A percentile compares a stretch with the other conserved stretches of the same genome.
Conservation (phyloP, 345 rosid species). For the Eucalyptus rudis region DNA sequence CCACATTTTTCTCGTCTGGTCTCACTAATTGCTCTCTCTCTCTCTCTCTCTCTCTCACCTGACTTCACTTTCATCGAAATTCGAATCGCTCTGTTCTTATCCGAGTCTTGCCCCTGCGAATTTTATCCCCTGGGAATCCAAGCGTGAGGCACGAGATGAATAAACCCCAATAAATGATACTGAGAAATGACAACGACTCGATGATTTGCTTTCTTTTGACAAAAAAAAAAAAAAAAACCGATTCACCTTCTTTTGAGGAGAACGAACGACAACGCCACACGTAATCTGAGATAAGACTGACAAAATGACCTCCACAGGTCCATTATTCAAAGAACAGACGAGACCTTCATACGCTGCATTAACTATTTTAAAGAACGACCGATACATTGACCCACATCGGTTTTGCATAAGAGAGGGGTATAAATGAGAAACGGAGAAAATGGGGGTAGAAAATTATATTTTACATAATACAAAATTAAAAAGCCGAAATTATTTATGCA, state of each 20-base stretch:
- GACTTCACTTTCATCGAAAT: background rate
- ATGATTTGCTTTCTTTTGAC: background rate
- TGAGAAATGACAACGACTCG: background rate
- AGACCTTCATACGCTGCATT: no score
- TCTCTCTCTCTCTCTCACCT: background rate
- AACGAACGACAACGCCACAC: background rate
- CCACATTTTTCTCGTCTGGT: background rate
- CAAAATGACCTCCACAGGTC: no score
- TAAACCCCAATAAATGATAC: background rate
- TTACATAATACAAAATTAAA: no score
- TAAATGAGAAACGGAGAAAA: no score
- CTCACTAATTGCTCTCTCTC: background rate
- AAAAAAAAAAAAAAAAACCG: no score
- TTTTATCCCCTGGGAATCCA: background rate
- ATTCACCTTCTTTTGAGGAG: background rate
- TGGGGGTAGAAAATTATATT: no score
- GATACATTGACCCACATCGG: no score
- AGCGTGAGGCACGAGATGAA: background rate
- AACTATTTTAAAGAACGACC: no score
- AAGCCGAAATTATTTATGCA: no score
- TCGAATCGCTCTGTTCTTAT: background rate
- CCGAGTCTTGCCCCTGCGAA: background rate
- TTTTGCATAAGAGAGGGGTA: no score
- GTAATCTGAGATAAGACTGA: background rate
- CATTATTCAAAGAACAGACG: no score